Conservation (phyloP, 768 basidiomycete species). For the Exidia glandulosa region DNA sequence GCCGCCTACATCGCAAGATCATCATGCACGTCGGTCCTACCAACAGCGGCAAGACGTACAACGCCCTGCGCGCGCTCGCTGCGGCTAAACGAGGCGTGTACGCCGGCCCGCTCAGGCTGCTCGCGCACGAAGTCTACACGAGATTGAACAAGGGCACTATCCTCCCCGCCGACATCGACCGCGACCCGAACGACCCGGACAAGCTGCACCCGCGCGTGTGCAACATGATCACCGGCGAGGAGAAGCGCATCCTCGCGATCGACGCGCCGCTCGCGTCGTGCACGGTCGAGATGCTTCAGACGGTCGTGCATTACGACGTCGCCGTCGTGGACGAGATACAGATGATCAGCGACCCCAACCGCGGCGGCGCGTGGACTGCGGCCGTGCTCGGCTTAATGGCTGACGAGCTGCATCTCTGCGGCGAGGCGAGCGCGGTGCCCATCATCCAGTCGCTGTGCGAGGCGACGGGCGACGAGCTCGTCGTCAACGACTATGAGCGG, state of each 20-base stretch:
- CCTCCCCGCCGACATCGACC: slow-evolving; percentile 52
- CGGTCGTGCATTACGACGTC: slow-evolving; percentile 44
- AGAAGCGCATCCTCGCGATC: slow-evolving; percentile 56
- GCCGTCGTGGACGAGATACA: slow-evolving; percentile 97
- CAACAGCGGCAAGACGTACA: slow-evolving; percentile 94
- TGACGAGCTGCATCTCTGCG: slow-evolving; percentile 84
- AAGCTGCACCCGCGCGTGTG: slow-evolving; percentile 47
- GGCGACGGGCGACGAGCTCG: slow-evolving; percentile 71
- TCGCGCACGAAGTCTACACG: slow-evolving; percentile 92
- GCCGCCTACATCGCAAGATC: slow-evolving; percentile 57
- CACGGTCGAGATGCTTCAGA: slow-evolving; percentile 85
- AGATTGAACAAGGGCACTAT: slow-evolving; percentile 86
- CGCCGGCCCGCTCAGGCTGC: slow-evolving; percentile 81
- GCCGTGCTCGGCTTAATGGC: slow-evolving; percentile 72
- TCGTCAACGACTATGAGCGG: slow-evolving; percentile 75
- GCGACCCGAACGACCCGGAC: slow-evolving; percentile 28
- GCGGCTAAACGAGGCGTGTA: slow-evolving; percentile 66
- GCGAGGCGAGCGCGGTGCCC: slow-evolving; percentile 85
- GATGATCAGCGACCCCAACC: slow-evolving; percentile 70
- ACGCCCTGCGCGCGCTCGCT: slow-evolving; percentile 81
- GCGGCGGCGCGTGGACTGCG: slow-evolving; percentile 74
- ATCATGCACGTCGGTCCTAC: slow-evolving; percentile 97
- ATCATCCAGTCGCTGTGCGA: slow-evolving; percentile 59
- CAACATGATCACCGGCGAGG: slow-evolving; percentile 89
- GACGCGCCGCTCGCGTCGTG: slow-evolving; percentile 55